These are phyloP conservation scores for Adansonia madagascariensis DNA, from an alignment of 441 rosid species.

Conservation along the genomic window DNA sequence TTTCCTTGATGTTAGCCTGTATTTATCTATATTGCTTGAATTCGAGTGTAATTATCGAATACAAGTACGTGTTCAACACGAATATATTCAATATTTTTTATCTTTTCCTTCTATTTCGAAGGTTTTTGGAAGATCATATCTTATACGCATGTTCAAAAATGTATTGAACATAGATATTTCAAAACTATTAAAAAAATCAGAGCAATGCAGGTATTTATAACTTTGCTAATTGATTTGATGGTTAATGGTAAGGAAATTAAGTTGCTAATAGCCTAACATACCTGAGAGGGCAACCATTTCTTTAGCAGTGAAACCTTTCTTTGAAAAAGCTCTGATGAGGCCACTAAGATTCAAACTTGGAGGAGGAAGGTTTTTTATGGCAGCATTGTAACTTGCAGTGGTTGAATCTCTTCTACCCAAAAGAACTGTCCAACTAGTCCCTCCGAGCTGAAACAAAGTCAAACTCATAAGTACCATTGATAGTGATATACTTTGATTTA, in stretches of 20 bases:
- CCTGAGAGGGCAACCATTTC: slow-evolving; percentile 51
- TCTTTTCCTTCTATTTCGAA: too few relatives aligned
- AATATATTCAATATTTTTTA: too few relatives aligned
- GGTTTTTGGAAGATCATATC: too few relatives aligned
- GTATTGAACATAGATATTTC: too few relatives aligned
- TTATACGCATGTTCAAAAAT: too few relatives aligned
- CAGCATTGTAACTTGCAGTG: slow-evolving; percentile 44
- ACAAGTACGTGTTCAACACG: too few relatives aligned
- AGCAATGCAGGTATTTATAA: too few relatives aligned
- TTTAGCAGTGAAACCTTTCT: slow-evolving; percentile 40
- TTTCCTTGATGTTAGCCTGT: not conserved
- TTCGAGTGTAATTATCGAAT: too few relatives aligned
- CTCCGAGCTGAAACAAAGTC: slow-evolving; percentile 37
- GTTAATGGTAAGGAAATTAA: not conserved
- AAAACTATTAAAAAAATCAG: too few relatives aligned
- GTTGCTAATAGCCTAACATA: not conserved
- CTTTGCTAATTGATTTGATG: not conserved
- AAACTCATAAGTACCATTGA: not conserved
- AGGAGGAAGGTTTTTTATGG: slow-evolving; percentile 43
- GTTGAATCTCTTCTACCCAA: slow-evolving; percentile 52
- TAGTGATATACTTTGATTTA: not conserved
- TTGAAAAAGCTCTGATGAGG: slow-evolving; percentile 40
- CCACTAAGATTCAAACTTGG: slow-evolving; percentile 36
- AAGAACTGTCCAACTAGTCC: slow-evolving; percentile 42
- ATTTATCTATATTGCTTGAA: too few relatives aligned